A percentile compares a stretch with the other conserved stretches of the same genome.
Evolutionary conservation across 2,329 filamentous ascomycete genomes (phyloP).

Genomic region (Arthrinium puccinioides): DNA sequence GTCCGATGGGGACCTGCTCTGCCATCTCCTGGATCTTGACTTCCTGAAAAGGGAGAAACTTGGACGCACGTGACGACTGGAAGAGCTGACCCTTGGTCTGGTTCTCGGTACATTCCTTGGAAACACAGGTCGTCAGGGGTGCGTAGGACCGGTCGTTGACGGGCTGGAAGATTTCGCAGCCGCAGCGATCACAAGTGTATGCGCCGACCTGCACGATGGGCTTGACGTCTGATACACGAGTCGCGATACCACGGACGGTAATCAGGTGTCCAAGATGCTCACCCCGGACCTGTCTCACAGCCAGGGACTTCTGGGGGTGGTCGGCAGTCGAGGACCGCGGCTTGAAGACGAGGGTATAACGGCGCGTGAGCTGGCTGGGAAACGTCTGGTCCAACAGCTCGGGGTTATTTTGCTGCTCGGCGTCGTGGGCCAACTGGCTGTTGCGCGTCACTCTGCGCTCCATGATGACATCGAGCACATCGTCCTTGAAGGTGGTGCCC

Average conservation of each 20-base stretch:
- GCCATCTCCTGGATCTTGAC: constrained; percentile 98
- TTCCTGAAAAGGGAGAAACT: constrained; percentile 96
- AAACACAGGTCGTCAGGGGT: constrained; percentile 80
- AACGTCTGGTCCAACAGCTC: constrained; percentile 69
- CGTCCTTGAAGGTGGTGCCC: constrained; percentile 91
- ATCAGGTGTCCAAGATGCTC: constrained; percentile 91
- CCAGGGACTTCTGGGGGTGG: constrained; percentile 57
- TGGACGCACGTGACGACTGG: constrained; percentile 90
- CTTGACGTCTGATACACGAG: constrained; percentile 94
- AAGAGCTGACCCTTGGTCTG: constrained; percentile 91
- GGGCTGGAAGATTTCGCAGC: constrained; percentile 96
- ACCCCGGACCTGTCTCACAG: constrained; percentile 88
- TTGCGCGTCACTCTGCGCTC: constrained; percentile 83
- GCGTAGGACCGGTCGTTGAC: constrained; percentile 86
- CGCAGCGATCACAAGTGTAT: constrained; percentile 94
- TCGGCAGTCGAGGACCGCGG: constrained; percentile 69
- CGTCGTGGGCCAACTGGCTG: constrained; percentile 62
- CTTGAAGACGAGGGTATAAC: constrained; percentile 96
- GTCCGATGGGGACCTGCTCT: constrained; percentile 97
- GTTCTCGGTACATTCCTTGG: constrained; percentile 81
- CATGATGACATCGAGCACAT: constrained; percentile 95
- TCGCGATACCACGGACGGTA: constrained; percentile 89
- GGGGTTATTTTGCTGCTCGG: constrained; percentile 58
- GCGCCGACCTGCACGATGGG: constrained; percentile 96
- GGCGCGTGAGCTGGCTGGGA: constrained; percentile 81